Evolutionary conservation across 257 asterid genomes (phyloP).

Genomic region (Ajuga chamaepitys): DNA sequence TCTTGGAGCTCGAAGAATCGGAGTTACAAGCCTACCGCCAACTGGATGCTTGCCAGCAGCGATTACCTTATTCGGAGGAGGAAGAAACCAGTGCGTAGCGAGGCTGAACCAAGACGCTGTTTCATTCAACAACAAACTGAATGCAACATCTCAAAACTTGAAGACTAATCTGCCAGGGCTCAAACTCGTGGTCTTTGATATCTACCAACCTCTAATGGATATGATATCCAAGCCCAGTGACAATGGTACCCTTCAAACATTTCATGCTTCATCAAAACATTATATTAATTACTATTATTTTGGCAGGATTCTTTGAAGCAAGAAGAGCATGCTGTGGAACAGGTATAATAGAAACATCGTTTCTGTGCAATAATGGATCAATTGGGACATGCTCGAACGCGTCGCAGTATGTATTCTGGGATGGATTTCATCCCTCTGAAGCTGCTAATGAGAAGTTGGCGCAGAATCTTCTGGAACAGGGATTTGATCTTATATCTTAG

Average conservation of each 20-base stretch:
- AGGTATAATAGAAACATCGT: slow-evolving; percentile 57
- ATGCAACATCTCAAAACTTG: slow-evolving; percentile 46
- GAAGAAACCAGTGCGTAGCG: slow-evolving; percentile 55
- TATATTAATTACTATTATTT: background rate
- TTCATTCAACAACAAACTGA: slow-evolving; percentile 54
- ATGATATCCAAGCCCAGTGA: slow-evolving; percentile 49
- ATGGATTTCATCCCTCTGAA: slow-evolving; percentile 74
- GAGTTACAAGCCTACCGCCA: slow-evolving; percentile 74
- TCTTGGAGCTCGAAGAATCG: slow-evolving; percentile 68
- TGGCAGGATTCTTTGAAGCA: slow-evolving; percentile 61
- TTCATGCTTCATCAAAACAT: no score
- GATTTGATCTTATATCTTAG: slow-evolving; percentile 62
- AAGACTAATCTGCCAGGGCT: slow-evolving; percentile 52
- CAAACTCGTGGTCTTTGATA: slow-evolving; percentile 74
- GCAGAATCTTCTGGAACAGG: slow-evolving; percentile 52
- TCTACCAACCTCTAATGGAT: slow-evolving; percentile 62
- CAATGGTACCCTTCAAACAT: slow-evolving; percentile 32
- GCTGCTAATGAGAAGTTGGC: slow-evolving; percentile 70
- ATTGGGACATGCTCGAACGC: slow-evolving; percentile 80
- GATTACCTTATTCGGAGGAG: slow-evolving; percentile 57
- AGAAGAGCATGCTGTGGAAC: slow-evolving; percentile 82
- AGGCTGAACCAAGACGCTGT: slow-evolving; percentile 63
- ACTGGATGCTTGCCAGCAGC: slow-evolving; percentile 85
- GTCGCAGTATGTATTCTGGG: slow-evolving; percentile 67
- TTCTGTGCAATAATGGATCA: slow-evolving; percentile 55